Conservation (phyloP, 352 stramenopile genomes). For the Phytopythium mirpurense region DNA sequence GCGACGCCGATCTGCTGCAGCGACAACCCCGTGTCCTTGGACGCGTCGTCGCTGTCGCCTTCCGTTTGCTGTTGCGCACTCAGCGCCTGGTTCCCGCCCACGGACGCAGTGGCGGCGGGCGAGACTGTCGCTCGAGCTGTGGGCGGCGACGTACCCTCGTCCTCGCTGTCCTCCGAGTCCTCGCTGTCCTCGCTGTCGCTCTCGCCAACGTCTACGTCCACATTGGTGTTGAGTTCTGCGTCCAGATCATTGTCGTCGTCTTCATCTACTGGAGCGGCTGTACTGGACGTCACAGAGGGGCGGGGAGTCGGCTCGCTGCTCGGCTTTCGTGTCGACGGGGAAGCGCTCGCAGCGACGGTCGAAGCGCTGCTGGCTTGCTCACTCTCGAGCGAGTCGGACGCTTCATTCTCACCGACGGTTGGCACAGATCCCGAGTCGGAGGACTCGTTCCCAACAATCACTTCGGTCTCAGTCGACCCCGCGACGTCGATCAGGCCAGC, state of each 20-base stretch:
- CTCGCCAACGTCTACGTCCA: constrained; percentile 12
- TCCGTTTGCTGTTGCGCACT: neutral
- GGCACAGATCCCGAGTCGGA: too few species aligned
- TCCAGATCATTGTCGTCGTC: constrained; percentile 2
- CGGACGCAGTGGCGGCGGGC: neutral
- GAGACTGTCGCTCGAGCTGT: neutral
- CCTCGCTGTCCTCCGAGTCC: constrained; percentile 13
- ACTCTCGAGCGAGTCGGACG: neutral
- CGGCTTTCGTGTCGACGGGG: neutral
- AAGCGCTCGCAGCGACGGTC: neutral
- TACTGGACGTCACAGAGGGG: neutral
- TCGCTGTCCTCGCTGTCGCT: constrained; percentile 14
- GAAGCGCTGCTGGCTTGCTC: neutral
- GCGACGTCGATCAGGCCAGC: neutral
- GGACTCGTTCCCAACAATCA: neutral
- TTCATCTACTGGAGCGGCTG: neutral
- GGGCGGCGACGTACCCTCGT: constrained; percentile 6
- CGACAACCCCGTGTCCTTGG: constrained; percentile 17
- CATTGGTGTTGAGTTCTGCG: constrained; percentile 1
- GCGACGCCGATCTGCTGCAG: constrained; percentile 58
- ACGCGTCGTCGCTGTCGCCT: neutral
- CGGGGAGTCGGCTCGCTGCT: neutral
- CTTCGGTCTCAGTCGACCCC: neutral
- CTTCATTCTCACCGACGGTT: neutral
- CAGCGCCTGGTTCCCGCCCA: neutral